Evolutionary conservation across 73 alveolate genomes (phyloP).

Genomic region (Paramecium octaurelia): DNA sequence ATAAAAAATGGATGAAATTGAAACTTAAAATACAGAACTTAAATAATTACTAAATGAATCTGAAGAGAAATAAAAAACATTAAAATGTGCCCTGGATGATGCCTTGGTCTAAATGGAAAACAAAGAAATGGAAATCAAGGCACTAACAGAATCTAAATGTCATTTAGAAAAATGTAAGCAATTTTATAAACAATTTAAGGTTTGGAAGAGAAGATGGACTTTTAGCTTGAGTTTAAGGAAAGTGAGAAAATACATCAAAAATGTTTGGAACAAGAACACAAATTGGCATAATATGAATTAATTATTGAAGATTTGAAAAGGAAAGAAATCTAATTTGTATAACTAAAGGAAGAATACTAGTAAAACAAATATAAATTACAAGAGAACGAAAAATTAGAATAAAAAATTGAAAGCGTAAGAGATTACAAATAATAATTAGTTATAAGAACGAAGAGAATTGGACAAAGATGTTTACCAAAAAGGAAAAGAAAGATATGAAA

Average conservation of each 20-base stretch:
- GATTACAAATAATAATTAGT: not conserved
- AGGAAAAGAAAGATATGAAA: conserved; percentile 27
- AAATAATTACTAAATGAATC: not conserved
- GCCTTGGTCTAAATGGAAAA: not conserved
- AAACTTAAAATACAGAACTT: not conserved
- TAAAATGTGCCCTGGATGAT: not conserved
- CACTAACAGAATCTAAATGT: not conserved
- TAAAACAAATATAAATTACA: not conserved
- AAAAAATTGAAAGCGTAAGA: not conserved
- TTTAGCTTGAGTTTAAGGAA: not conserved
- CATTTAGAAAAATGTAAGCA: not conserved
- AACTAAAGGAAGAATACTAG: conserved; percentile 1
- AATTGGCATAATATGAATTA: not conserved
- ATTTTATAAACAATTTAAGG: not conserved
- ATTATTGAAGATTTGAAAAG: not conserved
- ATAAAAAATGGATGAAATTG: conserved; percentile 8
- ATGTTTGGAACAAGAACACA: conserved; percentile 6
- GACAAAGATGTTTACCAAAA: conserved; percentile 16
- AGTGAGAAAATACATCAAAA: not conserved
- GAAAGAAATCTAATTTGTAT: not conserved
- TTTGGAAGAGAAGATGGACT: conserved; percentile 1
- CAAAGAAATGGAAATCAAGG: not conserved
- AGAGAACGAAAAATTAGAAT: not conserved
- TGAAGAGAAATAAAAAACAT: not conserved
- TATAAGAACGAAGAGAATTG: conserved; percentile 38